Evolutionary conservation across 495 filamentous ascomycete genomes (phyloP).

Genomic region (Penicillium angulare): DNA sequence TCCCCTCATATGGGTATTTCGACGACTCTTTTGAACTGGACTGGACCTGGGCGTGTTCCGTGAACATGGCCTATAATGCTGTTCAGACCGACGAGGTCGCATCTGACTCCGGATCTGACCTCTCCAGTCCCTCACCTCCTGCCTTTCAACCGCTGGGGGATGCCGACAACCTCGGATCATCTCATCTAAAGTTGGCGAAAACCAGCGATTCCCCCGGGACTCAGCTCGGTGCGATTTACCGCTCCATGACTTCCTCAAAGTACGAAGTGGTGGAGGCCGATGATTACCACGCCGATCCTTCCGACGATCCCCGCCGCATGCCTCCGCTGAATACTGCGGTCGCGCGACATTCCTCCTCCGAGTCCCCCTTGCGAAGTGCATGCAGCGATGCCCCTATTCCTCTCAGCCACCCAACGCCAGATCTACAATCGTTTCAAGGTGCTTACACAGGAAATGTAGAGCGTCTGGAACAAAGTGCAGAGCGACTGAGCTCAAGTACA

Average conservation of each 20-base stretch:
- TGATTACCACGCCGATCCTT: slow-evolving; percentile 42
- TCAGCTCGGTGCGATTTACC: slow-evolving; percentile 39
- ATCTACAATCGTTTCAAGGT: slow-evolving; percentile 69
- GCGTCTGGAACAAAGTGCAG: slow-evolving; percentile 77
- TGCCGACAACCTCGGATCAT: slow-evolving; percentile 26
- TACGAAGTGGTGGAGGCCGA: slow-evolving; percentile 50
- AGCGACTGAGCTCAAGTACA: slow-evolving; percentile 74
- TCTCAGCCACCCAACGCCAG: slow-evolving; percentile 74
- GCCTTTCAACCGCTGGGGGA: slow-evolving; percentile 29
- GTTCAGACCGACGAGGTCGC: slow-evolving; percentile 44
- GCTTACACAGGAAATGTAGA: slow-evolving; percentile 77
- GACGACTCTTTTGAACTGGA: slow-evolving; percentile 5
- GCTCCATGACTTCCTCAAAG: slow-evolving; percentile 40
- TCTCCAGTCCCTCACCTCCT: slow-evolving; percentile 30
- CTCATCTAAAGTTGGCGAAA: slow-evolving; percentile 24
- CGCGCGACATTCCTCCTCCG: slow-evolving; percentile 30
- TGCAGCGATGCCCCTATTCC: slow-evolving; percentile 56
- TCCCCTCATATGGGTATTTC: slow-evolving; percentile 8
- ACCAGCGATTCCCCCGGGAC: slow-evolving; percentile 22
- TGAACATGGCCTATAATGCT: slow-evolving; percentile 48
- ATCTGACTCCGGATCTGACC: slow-evolving; percentile 37
- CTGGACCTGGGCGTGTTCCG: slow-evolving; percentile 5
- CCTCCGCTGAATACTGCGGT: slow-evolving; percentile 35
- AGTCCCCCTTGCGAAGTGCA: slow-evolving; percentile 58
- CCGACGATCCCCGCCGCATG: slow-evolving; percentile 24